phyloP scores from a whole-genome alignment of 176 grass and related monocot genomes.

The Chloris gayana region DNA sequence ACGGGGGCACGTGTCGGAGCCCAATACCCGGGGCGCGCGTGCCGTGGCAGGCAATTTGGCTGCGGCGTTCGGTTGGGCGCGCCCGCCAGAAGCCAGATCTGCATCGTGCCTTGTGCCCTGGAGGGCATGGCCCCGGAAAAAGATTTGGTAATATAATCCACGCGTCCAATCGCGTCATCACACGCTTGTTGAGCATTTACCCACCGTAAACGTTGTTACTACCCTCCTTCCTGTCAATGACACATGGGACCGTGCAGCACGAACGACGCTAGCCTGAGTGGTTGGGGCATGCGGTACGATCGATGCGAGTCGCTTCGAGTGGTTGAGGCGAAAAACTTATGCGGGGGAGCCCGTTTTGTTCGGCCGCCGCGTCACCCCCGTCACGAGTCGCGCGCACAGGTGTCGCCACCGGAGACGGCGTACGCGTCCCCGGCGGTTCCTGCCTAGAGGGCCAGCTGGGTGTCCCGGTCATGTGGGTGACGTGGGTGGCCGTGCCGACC shows the following conservation, averaged over 20 bases:
- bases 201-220: neutral
- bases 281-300: too few species aligned
- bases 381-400: neutral
- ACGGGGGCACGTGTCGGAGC: conserved; percentile 45
- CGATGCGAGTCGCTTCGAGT: neutral
- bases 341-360: neutral
- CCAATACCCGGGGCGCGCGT: conserved; percentile 45
- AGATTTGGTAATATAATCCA: neutral
- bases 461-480: conserved; percentile 66
- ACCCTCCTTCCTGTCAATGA: neutral
- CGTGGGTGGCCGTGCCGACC: conserved; percentile 32
- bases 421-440: conserved; percentile 38
- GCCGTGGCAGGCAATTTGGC: conserved; percentile 10
- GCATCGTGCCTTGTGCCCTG: conserved; percentile 3
- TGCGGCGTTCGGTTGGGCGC: neutral
- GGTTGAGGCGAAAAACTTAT: neutral
- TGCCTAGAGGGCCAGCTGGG: conserved; percentile 51
- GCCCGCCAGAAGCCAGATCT: conserved; percentile 5
- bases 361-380: conserved; percentile 10
- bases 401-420: neutral
- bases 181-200: neutral
- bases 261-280: neutral
- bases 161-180: neutral
- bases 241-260: neutral
- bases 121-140: neutral